Evolutionary conservation across 2,329 filamentous ascomycete genomes (phyloP), one percentile per base, ranked within the genome.

Genomic region (Sarocladiaceae sp.): DNA sequence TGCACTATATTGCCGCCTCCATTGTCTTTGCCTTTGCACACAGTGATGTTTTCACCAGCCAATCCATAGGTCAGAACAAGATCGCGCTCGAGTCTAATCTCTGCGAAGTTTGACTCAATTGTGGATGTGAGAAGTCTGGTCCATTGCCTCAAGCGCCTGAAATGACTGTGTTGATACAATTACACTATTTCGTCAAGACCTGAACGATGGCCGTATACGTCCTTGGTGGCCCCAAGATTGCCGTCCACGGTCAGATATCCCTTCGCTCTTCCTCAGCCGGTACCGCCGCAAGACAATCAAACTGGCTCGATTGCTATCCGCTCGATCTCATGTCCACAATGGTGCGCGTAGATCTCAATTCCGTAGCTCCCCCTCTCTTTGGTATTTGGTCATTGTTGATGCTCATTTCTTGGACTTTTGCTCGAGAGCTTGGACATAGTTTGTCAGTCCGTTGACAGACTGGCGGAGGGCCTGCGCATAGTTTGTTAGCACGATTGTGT

Each of bases 391-490:
- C 28, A 26, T 44, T 72, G 15, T 84, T 75, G 86, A 88, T 74
- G 15, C 84, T 75, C 86, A 88, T 74, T 84, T 87, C 74, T 83
- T 87, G 62, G 84, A 79, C 64, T 86, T 83, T 62, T 88, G 82
- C 74, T 97, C 93, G 58, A 97, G 74, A 50, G 82, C 82, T 66
- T 85, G 82, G 58, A 96, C 84, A 67, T 97, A 95, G 57, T 81
- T 82, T 72, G 90, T 90, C 68, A 97, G 82, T 66, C 88, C 83
- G 70, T 92, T 87, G 53, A 96, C 92, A 47, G 91, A 90, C 48
- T 84, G 80, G 80, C 97, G 92, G 47, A 97, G 80, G 58, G 89
- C 86, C 92, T 96, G 59, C 23, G 23, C 10, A 40, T 40, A 22
- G 5, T 23, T 22, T 48, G 17, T 40, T 23, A 40, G 37, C 37